phyloP scores from a whole-genome alignment of 345 rosid genomes.

The Rhodomyrtus tomentosa region DNA sequence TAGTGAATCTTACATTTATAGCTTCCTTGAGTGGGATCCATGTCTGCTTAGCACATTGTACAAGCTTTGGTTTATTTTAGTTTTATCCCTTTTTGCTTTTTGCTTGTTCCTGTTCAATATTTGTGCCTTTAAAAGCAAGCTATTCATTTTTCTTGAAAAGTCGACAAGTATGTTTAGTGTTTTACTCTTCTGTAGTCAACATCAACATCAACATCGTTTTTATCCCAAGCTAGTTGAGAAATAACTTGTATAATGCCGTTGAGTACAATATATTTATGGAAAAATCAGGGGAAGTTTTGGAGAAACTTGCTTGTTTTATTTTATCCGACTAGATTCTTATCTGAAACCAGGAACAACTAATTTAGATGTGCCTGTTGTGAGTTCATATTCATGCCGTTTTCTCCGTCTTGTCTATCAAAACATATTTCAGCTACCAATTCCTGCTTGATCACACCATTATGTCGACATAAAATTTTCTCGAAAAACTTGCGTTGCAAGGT shows the following conservation, averaged over 20 bases:
- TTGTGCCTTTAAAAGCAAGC: not conserved
- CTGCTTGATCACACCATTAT: not conserved
- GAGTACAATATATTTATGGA: not conserved
- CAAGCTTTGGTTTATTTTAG: not conserved
- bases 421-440: not conserved
- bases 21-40: not conserved
- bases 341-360: not conserved
- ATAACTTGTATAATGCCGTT: not conserved
- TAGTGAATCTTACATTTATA: not conserved
- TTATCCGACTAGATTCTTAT: not conserved
- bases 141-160: not conserved
- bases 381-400: not conserved
- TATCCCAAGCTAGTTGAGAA: too few species aligned
- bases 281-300: not conserved
- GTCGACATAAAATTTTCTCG: not conserved
- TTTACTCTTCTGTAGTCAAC: not conserved
- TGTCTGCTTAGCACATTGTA: not conserved
- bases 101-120: not conserved
- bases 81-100: not conserved
- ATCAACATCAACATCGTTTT: too few species aligned
- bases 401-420: not conserved
- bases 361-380: not conserved
- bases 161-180: not conserved
- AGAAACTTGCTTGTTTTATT: not conserved
- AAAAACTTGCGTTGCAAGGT: not conserved